Evolutionary conservation across 2,329 filamentous ascomycete species (phyloP), one percentile per base, ranked within the genome.

Genomic region (Aspergillus sp.): DNA sequence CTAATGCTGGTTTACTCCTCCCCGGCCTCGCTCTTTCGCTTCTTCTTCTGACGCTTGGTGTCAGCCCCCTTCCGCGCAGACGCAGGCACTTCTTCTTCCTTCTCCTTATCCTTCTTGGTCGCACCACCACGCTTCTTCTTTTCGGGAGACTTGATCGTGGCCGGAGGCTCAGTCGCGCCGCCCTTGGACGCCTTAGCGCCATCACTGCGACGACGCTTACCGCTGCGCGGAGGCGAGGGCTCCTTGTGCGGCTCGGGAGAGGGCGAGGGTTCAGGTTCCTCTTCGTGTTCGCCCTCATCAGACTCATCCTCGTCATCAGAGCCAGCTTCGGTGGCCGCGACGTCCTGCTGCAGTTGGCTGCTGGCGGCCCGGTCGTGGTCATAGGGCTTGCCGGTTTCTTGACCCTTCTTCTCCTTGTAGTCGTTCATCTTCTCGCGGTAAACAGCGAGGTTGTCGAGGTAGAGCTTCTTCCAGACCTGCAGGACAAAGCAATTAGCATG

Each of bases 381-480:
- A 19, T 19, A 19, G 19, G 19, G 19, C 42, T 75, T 61, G 12
- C 63, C 65, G 44, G 71, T 63, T 9, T 67, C 67, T 40, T 65
- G 66, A n/a, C 68, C 70, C 44, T 74, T 74, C 58, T 79, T 76
- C 44, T 74, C 75, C 58, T 79, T 76, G 69, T 83, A 84, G 3
- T 70, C 72, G 43, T 70, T 70, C 60, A 79, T 71, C 44, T 77
- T 73, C 46, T 73, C 67, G 54, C 78, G 75, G 67, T 80, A 83
- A 39, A 72, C 65, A 42, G 76, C 74, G 53, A 81, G 71, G 49
- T 78, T 78, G 50, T 70, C 66, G 51, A 74, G 70, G 62, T 83
- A 83, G n/a, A 76, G 70, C 29, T 74, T 69, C 55, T 77, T 75
- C 72, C 78, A 81, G 45, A 71, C 52, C 75, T 78, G 48, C 28